Percentiles rank a stretch among this genome's conserved stretches.
Conservation (phyloP, 73 alveolate species). For the Symbiodinium pilosum region DNA sequence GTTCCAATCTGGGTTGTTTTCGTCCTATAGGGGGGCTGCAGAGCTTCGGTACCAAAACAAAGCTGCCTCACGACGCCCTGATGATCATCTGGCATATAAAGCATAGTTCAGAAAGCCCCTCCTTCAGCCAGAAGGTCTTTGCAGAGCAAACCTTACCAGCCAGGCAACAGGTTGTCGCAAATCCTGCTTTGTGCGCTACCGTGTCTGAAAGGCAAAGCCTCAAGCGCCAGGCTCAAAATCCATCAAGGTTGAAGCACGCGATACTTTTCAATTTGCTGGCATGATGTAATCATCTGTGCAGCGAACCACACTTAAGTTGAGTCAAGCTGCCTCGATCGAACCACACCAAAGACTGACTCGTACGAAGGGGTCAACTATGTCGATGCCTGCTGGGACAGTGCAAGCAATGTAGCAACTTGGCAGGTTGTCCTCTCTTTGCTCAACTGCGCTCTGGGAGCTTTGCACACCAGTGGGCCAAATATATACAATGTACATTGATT, state of each 20-base stretch:
- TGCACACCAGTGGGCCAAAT: too few species aligned
- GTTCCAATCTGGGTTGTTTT: neutral
- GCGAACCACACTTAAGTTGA: too few species aligned
- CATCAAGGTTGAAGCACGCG: too few species aligned
- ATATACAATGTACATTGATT: too few species aligned
- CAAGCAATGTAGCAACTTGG: too few species aligned
- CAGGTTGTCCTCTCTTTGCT: too few species aligned
- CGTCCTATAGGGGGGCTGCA: neutral
- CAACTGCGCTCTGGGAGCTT: too few species aligned
- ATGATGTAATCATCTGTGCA: too few species aligned
- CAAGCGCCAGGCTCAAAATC: neutral
- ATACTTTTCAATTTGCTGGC: too few species aligned
- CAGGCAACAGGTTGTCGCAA: neutral
- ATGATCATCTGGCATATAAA: neutral
- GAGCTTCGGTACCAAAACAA: neutral
- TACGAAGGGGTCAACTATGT: neutral
- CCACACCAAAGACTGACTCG: neutral
- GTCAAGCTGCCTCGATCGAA: neutral
- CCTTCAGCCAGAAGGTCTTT: conserved; percentile 6
- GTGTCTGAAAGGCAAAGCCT: too few species aligned
- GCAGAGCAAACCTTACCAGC: neutral
- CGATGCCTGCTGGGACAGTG: neutral
- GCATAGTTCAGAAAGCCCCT: too few species aligned
- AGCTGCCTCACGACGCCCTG: neutral
- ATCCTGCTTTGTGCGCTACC: too few species aligned